Evolutionary conservation across 2,329 filamentous ascomycete species (phyloP), one percentile per base, ranked within the genome.

Genomic region (Aspergillus intermedius): DNA sequence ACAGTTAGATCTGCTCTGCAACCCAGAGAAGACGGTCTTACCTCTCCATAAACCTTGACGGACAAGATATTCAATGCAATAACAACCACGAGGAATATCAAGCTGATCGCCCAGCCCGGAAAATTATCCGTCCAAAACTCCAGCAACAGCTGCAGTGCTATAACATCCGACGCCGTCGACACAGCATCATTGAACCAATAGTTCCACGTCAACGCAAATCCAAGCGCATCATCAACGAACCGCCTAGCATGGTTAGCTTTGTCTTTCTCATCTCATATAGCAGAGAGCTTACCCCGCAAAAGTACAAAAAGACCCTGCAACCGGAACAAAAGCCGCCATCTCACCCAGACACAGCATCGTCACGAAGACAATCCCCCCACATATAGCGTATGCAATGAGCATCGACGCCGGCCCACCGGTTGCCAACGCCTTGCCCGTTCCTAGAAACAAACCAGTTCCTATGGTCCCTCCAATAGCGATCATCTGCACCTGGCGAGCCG

Each of bases 181-280:
- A 81, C 76, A 1, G 81, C 81, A 64, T 84, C 80, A 60, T 85
- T 84, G 57, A 84, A 83, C 81, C 81, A 85, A 53, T 73, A 72
- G 47, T 73, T 72, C 71, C 72, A 74, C 6, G 69, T 73, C 21
- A 73, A 54, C 17, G 70, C 70, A 49, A 74, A 74, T 0, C 71
- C 71, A 42, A 71, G 58, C 2, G 70, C 67, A 53, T 72, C 69
- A 51, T 74, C 71, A 15, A 74, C 69, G 40, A 71, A 74, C 2
- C 69, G 66, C 43, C 68, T 72, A 47, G 39, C 1, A 39, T 12
- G 45, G 17, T 42, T 42, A 54, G 45, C 49, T 21, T 54, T 22
- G 3, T n/a, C 35, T 19, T 5, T 23, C 13, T 2, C 21, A 12
- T 7, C 3, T 15, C 23, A 17, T 10, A 15, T 3, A 13, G 13